Conservation (phyloP, 2,329 filamentous ascomycete species). For the Fusarium caatingaense region DNA sequence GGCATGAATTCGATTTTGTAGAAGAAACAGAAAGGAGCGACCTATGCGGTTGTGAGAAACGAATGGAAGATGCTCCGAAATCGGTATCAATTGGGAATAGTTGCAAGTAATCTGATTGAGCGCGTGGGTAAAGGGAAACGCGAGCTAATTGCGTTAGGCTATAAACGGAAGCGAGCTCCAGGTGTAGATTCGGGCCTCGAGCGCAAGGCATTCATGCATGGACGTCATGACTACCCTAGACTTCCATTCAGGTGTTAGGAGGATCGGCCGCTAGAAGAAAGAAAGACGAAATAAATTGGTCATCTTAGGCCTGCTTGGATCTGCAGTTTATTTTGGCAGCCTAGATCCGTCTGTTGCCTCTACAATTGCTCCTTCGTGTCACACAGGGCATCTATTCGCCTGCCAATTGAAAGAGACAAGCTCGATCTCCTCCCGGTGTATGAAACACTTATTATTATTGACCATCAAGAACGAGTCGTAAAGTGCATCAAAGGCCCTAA, state of each 20-base stretch:
- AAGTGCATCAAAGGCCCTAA: no score
- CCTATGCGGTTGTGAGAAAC: neutral
- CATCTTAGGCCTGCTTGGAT: no score
- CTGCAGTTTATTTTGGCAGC: no score
- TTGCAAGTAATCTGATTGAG: constrained; percentile 5
- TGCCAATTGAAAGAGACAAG: no score
- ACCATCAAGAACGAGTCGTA: no score
- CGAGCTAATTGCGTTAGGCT: constrained; percentile 2
- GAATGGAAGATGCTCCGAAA: constrained; percentile 11
- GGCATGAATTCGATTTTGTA: no score
- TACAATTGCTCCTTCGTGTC: no score
- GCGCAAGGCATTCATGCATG: constrained; percentile 28
- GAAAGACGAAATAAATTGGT: neutral
- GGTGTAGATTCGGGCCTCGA: constrained; percentile 1
- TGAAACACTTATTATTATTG: no score
- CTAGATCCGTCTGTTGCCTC: rapidly evolving
- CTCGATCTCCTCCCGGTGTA: no score
- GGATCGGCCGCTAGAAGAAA: neutral
- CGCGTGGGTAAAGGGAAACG: constrained; percentile 2
- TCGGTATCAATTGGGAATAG: neutral
- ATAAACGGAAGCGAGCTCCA: constrained; percentile 27
- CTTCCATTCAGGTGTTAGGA: neutral
- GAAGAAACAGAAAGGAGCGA: constrained; percentile 11
- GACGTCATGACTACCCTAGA: constrained; percentile 26
- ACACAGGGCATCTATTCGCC: no score